Conservation (phyloP, 78 protist species). For the Cyanophora paradoxa region DNA sequence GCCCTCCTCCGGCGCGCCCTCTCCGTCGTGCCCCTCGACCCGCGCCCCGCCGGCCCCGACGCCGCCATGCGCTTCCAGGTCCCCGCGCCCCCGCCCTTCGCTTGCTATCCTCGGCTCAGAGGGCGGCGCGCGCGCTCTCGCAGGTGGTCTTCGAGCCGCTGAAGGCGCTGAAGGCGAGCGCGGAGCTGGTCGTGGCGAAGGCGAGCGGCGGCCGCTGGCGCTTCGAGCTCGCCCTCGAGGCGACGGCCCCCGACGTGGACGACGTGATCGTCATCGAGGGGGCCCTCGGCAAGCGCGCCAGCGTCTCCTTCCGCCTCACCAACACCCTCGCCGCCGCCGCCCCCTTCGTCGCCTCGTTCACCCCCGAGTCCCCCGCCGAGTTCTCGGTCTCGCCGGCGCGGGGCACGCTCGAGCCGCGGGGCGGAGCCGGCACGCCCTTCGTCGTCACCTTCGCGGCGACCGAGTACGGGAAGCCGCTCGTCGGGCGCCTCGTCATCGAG, state of each 20-base stretch:
- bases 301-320: background rate
- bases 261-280: conserved; percentile 3
- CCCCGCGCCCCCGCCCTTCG: background rate
- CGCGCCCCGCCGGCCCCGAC: background rate
- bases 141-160: conserved; percentile 1
- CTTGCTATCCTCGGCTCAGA: background rate
- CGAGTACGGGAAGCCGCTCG: conserved; percentile 3
- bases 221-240: background rate
- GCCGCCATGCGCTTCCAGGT: background rate
- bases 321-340: background rate
- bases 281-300: background rate
- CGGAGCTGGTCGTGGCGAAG: background rate
- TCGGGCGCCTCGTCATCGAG: background rate
- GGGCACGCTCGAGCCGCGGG: background rate
- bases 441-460: background rate
- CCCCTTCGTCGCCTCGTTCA: background rate
- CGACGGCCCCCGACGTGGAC: background rate
- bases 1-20: background rate
- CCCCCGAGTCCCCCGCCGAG: conserved; percentile 1
- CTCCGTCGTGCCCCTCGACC: background rate
- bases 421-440: background rate
- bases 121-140: too few relatives aligned
- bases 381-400: background rate
- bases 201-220: conserved; percentile 10
- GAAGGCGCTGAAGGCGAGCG: background rate